A percentile compares a stretch with the other conserved stretches of the same genome.
Evolutionary conservation across 306 rosid species (phyloP).

Genomic region (Mimosa bimucronata): DNA sequence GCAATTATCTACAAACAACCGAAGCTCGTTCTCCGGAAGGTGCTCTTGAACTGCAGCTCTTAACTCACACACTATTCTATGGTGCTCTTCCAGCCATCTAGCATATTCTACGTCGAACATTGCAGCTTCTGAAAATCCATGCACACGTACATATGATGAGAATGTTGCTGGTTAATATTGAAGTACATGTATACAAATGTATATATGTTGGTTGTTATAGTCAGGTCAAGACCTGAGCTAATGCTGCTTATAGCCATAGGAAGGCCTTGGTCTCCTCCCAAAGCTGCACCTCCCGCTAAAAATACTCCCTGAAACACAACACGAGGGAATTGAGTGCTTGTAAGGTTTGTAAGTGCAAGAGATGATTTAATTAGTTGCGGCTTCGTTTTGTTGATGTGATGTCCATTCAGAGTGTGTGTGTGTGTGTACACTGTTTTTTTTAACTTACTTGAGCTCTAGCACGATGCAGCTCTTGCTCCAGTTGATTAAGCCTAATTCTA

Average conservation of each 20-base stretch:
- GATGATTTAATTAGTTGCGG: constrained; percentile 7
- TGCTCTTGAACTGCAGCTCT: constrained; percentile 91
- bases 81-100: constrained; percentile 90
- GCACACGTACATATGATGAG: neutral
- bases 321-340: constrained; percentile 8
- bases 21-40: constrained; percentile 74
- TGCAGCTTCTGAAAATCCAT: constrained; percentile 59
- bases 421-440: neutral
- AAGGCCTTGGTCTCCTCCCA: constrained; percentile 83
- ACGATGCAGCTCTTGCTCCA: constrained; percentile 92
- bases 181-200: neutral
- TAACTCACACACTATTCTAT: constrained; percentile 74
- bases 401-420: constrained; percentile 25
- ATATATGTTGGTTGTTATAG: neutral
- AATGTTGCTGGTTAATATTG: neutral
- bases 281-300: constrained; percentile 64
- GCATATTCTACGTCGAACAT: constrained; percentile 83
- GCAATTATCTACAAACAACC: constrained; percentile 71
- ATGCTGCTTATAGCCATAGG: constrained; percentile 59
- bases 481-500: constrained; percentile 90
- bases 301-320: constrained; percentile 64
- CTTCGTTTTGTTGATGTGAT: constrained; percentile 14
- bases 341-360: neutral
- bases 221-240: constrained; percentile 58
- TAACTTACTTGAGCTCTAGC: constrained; percentile 75